Evolutionary conservation across 192 early-diverging fungal genomes (phyloP).

Genomic region (Coemansia sp.): DNA sequence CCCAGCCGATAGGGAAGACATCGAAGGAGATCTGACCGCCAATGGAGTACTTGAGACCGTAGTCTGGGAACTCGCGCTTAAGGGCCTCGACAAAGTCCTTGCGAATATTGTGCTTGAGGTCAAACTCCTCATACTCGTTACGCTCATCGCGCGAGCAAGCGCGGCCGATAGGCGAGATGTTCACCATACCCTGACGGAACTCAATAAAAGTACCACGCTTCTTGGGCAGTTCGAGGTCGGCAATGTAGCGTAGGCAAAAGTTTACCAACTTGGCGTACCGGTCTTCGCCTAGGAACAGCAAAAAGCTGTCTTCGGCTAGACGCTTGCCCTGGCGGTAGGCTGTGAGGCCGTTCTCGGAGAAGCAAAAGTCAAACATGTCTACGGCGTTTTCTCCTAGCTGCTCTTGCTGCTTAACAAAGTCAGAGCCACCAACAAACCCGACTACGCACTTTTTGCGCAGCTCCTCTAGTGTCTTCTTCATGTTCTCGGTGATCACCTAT

Average conservation of each 20-base stretch:
- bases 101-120: conserved; percentile 84
- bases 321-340: conserved; percentile 82
- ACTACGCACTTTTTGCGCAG: conserved; percentile 90
- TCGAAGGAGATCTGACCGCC: conserved; percentile 99
- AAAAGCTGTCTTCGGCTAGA: conserved; percentile 77
- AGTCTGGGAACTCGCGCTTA: conserved; percentile 83
- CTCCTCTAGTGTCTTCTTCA: conserved; percentile 74
- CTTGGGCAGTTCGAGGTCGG: conserved; percentile 90
- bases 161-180: conserved; percentile 96
- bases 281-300: conserved; percentile 90
- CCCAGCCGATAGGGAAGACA: conserved; percentile 98
- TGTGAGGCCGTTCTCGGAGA: conserved; percentile 97
- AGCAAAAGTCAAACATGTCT: conserved; percentile 91
- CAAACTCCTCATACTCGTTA: conserved; percentile 90
- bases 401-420: conserved; percentile 93
- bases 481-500: conserved; percentile 77
- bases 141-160: conserved; percentile 92
- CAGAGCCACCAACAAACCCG: conserved; percentile 97
- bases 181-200: conserved; percentile 99
- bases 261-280: conserved; percentile 89
- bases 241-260: conserved; percentile 94
- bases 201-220: conserved; percentile 99
- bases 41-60: conserved; percentile 92
- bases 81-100: conserved; percentile 84
- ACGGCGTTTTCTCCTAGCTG: conserved; percentile 81